Conservation (phyloP, 176 grass and related monocot genomes). For the Avena sativa region DNA sequence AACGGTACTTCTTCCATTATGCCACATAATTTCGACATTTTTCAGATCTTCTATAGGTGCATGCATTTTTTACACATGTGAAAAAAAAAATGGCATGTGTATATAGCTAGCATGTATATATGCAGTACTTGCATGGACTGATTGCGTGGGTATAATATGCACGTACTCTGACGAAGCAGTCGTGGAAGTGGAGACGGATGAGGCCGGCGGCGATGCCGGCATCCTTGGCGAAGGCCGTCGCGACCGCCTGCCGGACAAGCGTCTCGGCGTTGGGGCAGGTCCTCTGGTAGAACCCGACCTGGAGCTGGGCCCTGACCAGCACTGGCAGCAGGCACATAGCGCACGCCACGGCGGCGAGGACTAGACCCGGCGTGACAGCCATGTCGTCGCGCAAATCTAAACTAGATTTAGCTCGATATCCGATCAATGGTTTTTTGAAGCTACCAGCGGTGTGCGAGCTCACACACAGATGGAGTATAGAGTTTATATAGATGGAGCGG, state of each 20-base stretch:
- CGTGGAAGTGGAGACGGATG: slow-evolving; percentile 87
- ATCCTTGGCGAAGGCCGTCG: slow-evolving; percentile 66
- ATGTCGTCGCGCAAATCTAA: not conserved
- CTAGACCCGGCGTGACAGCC: not conserved
- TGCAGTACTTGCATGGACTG: not conserved
- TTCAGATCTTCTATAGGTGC: not conserved
- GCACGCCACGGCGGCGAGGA: slow-evolving; percentile 14
- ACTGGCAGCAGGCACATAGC: slow-evolving; percentile 34
- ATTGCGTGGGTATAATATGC: not conserved
- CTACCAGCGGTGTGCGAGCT: not conserved
- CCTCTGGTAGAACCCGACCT: slow-evolving; percentile 74
- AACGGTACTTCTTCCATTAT: no score
- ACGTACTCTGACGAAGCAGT: slow-evolving; percentile 86
- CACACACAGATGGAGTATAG: not conserved
- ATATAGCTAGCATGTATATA: not conserved
- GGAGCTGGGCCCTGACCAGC: slow-evolving; percentile 29
- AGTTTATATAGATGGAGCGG: not conserved
- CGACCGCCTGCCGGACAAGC: slow-evolving; percentile 69
- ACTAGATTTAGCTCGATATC: not conserved
- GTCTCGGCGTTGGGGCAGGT: slow-evolving; percentile 70
- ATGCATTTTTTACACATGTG: not conserved
- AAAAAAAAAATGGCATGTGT: not conserved
- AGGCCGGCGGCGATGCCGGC: slow-evolving; percentile 70
- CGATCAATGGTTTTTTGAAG: not conserved
- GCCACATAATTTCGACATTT: not conserved